A percentile compares a stretch with the other conserved stretches of the same genome.
Conservation (phyloP, 768 basidiomycete species). For the Tephrocybe sp. region DNA sequence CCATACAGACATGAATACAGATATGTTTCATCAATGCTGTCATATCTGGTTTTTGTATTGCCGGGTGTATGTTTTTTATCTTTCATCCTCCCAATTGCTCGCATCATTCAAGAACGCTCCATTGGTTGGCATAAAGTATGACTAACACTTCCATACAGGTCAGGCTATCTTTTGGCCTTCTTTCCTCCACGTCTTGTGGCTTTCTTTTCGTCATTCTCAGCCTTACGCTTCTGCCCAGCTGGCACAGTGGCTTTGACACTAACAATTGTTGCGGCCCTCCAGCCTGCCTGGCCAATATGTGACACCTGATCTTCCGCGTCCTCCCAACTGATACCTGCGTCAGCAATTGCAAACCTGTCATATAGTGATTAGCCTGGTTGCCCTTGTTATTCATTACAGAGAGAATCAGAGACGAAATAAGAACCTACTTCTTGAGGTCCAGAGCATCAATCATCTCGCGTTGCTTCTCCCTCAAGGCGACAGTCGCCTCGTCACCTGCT, state of each 20-base stretch:
- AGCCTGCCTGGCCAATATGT: slow-evolving; percentile 32
- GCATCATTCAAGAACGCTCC: no score
- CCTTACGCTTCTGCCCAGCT: slow-evolving; percentile 61
- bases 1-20: no score
- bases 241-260: slow-evolving; percentile 59
- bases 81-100: no score
- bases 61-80: no score
- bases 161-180: slow-evolving; percentile 40
- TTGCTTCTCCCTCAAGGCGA: slow-evolving; percentile 74
- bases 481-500: slow-evolving; percentile 72
- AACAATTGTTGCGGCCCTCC: slow-evolving; percentile 64
- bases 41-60: no score
- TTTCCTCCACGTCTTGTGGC: slow-evolving; percentile 45
- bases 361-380: slow-evolving; percentile 18
- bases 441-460: slow-evolving; percentile 85
- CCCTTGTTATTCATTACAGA: slow-evolving; percentile 9
- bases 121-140: no score
- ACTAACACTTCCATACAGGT: no score
- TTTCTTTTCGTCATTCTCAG: slow-evolving; percentile 45
- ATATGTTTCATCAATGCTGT: no score
- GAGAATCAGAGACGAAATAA: slow-evolving; percentile 1
- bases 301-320: slow-evolving; percentile 73
- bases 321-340: slow-evolving; percentile 69
- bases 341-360: slow-evolving; percentile 73
- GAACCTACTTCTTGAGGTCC: slow-evolving; percentile 82